Evolutionary conservation across 129 eudicot genomes (phyloP).

Genomic region (Tagetes patula): DNA sequence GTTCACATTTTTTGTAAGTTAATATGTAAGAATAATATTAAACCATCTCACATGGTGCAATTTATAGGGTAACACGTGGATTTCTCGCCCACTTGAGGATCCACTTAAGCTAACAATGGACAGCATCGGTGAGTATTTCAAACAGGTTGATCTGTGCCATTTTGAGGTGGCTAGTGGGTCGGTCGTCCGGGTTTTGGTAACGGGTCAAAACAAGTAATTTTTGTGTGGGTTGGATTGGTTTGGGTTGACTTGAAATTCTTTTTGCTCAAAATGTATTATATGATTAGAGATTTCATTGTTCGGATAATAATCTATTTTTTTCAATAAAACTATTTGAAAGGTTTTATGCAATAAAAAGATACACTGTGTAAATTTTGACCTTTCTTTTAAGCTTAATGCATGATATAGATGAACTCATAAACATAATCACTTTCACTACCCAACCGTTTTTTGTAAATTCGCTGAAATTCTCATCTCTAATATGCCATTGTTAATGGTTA

Average conservation of each 20-base stretch:
- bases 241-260: background rate
- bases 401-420: background rate
- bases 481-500: slow-evolving; percentile 1
- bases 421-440: background rate
- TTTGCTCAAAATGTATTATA: background rate
- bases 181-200: background rate
- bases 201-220: background rate
- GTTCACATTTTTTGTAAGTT: slow-evolving; percentile 9
- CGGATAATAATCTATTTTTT: background rate
- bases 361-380: background rate
- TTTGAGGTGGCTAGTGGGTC: slow-evolving; percentile 4
- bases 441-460: background rate
- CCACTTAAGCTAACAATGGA: slow-evolving; percentile 55
- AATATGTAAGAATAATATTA: slow-evolving; percentile 1
- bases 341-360: background rate
- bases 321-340: background rate
- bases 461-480: background rate
- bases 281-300: background rate
- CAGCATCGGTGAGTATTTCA: slow-evolving; percentile 40
- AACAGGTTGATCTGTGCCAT: background rate
- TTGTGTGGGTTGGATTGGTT: background rate
- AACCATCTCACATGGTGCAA: slow-evolving; percentile 34
- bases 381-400: background rate
- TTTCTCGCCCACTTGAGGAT: slow-evolving; percentile 75
- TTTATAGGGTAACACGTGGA: slow-evolving; percentile 58